Percentiles rank a stretch among this genome's conserved stretches.
Evolutionary conservation across 1,284 basidiomycete genomes (phyloP).

Genomic region (Papiliotrema nemorosa): DNA sequence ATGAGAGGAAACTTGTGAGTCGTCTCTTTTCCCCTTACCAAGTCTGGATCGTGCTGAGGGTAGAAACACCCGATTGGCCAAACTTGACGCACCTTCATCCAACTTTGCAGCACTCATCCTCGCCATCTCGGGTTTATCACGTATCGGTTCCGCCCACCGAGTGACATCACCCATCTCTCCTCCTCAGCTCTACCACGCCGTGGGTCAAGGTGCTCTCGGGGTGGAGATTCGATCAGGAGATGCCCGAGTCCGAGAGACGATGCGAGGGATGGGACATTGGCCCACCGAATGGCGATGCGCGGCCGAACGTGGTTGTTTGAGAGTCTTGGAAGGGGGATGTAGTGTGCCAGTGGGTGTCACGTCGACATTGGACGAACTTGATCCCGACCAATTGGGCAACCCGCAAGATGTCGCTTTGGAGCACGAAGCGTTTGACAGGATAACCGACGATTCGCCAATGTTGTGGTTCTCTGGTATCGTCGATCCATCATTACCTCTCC

Average conservation of each 20-base stretch:
- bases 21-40: background rate
- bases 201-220: conserved; percentile 89
- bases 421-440: conserved; percentile 15
- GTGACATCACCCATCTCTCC: conserved; percentile 72
- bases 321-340: conserved; percentile 91
- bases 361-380: conserved; percentile 49
- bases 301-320: conserved; percentile 82
- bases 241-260: conserved; percentile 59
- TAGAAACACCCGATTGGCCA: conserved; percentile 73
- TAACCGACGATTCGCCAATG: conserved; percentile 29
- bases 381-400: conserved; percentile 5
- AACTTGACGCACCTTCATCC: conserved; percentile 82
- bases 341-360: conserved; percentile 92
- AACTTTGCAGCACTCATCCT: conserved; percentile 87
- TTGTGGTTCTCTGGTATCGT: conserved; percentile 46
- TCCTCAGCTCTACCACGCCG: conserved; percentile 79
- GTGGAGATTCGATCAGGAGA: conserved; percentile 82
- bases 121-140: conserved; percentile 89
- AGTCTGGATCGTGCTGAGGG: background rate
- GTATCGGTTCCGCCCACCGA: conserved; percentile 71
- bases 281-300: conserved; percentile 69
- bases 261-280: conserved; percentile 67
- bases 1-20: conserved; percentile 61
- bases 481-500: conserved; percentile 19
- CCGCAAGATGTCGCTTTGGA: conserved; percentile 20